Conservation (phyloP, 345 rosid genomes). For the Lepidium sativum region DNA sequence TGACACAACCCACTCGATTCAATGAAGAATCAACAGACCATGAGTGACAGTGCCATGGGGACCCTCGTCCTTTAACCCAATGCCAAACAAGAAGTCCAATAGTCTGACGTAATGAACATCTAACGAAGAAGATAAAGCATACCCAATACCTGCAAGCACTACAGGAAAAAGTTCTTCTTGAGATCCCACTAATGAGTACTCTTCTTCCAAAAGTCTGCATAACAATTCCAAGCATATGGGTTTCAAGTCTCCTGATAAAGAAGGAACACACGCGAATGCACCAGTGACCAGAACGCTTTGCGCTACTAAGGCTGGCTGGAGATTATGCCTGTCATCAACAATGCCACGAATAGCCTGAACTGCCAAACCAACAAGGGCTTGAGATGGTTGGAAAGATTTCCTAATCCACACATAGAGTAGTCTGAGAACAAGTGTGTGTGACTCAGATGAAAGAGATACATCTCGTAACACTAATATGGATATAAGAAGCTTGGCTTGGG, state of each 20-base stretch:
- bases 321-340: slow-evolving; percentile 25
- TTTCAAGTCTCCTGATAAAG: slow-evolving; percentile 47
- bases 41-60: slow-evolving; percentile 37
- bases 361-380: slow-evolving; percentile 46
- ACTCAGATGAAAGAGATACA: slow-evolving; percentile 40
- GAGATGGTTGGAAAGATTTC: slow-evolving; percentile 69
- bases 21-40: slow-evolving; percentile 79
- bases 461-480: slow-evolving; percentile 50
- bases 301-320: slow-evolving; percentile 40
- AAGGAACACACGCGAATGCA: slow-evolving; percentile 52
- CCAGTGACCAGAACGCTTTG: slow-evolving; percentile 63
- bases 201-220: slow-evolving; percentile 50
- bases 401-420: slow-evolving; percentile 84
- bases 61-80: slow-evolving; percentile 58
- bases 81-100: slow-evolving; percentile 46
- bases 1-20: slow-evolving; percentile 73
- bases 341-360: slow-evolving; percentile 45
- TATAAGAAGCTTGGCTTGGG: slow-evolving; percentile 79
- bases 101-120: slow-evolving; percentile 36
- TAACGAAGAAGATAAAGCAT: slow-evolving; percentile 56
- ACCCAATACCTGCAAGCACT: slow-evolving; percentile 81
- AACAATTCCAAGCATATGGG: slow-evolving; percentile 48
- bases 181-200: slow-evolving; percentile 30
- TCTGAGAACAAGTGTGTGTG: slow-evolving; percentile 53
- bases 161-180: slow-evolving; percentile 33